Conservation (phyloP, 768 basidiomycete genomes). For the Rhodotorula paludigena region DNA sequence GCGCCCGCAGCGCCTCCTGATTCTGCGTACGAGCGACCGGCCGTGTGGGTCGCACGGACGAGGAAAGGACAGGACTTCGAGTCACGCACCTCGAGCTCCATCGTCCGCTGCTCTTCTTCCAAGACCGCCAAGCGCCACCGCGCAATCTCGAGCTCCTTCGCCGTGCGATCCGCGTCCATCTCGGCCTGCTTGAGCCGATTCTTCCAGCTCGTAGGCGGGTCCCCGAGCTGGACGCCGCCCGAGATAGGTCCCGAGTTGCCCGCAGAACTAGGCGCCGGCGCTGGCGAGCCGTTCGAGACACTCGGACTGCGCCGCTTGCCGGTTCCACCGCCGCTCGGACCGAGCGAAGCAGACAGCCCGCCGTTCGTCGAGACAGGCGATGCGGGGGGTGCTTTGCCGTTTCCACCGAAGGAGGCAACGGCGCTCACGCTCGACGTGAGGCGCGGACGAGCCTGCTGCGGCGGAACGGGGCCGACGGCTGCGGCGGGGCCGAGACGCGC, state of each 20-base stretch:
- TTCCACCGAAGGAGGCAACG: constrained; percentile 14
- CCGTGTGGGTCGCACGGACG: no score
- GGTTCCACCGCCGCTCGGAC: neutral
- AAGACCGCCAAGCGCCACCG: constrained; percentile 28
- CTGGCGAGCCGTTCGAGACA: neutral
- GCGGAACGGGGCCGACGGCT: neutral
- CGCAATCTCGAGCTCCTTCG: constrained; percentile 37
- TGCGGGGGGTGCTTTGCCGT: neutral
- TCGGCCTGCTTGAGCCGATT: constrained; percentile 10
- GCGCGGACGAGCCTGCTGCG: constrained; percentile 3
- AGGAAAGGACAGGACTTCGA: no score
- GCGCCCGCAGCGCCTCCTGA: constrained; percentile 29
- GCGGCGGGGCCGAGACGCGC: neutral
- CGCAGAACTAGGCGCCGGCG: no score
- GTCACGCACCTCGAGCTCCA: constrained; percentile 24
- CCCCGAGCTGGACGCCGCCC: neutral
- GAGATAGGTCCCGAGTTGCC: neutral
- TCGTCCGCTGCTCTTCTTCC: constrained; percentile 20
- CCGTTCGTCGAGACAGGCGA: neutral
- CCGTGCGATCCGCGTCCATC: constrained; percentile 22
- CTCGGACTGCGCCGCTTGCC: no score
- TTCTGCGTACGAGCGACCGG: no score
- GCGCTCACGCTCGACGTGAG: constrained; percentile 16
- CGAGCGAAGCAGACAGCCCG: neutral
- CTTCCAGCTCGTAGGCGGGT: constrained; percentile 2